Percentiles rank a stretch among this genome's conserved stretches.
Conservation (phyloP, 805 yeast species). For the Millerozyma acaciae region DNA sequence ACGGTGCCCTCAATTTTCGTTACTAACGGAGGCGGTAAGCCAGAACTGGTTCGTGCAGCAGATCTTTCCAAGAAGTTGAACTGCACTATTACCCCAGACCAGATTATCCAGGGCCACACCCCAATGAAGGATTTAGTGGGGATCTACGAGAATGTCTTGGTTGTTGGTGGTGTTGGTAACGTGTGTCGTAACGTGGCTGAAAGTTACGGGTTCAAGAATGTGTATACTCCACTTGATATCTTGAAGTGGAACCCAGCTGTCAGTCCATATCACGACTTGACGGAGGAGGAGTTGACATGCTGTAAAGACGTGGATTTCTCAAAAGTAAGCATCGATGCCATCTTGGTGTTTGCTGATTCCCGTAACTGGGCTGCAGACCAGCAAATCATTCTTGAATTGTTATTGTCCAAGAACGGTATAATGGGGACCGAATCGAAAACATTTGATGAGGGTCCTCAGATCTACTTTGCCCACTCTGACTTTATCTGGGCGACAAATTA, state of each 20-base stretch:
- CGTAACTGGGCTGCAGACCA: conserved; percentile 93
- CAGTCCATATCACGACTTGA: conserved; percentile 74
- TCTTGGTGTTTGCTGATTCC: conserved; percentile 86
- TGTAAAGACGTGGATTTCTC: conserved; percentile 62
- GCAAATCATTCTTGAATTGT: conserved; percentile 79
- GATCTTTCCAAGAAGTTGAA: conserved; percentile 63
- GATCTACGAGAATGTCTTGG: conserved; percentile 67
- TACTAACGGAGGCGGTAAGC: conserved; percentile 91
- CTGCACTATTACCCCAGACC: conserved; percentile 62
- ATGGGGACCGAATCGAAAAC: conserved; percentile 79
- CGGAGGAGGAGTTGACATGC: conserved; percentile 62
- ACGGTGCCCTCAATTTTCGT: conserved; percentile 80
- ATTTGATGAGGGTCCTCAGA: conserved; percentile 72
- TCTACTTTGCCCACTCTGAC: conserved; percentile 88
- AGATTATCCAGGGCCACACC: conserved; percentile 89
- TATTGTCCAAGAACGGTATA: conserved; percentile 70
- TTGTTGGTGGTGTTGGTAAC: conserved; percentile 87
- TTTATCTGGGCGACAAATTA: conserved; percentile 92
- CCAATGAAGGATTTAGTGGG: conserved; percentile 83
- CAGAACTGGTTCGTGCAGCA: conserved; percentile 68
- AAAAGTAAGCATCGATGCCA: conserved; percentile 68
- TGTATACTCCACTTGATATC: conserved; percentile 76
- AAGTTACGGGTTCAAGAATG: conserved; percentile 79
- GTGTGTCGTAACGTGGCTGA: conserved; percentile 79
- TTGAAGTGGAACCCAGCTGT: conserved; percentile 86